Percentiles rank a stretch among this genome's conserved stretches.
Conservation (phyloP, 768 basidiomycete species). For the Termitomyces sp. region DNA sequence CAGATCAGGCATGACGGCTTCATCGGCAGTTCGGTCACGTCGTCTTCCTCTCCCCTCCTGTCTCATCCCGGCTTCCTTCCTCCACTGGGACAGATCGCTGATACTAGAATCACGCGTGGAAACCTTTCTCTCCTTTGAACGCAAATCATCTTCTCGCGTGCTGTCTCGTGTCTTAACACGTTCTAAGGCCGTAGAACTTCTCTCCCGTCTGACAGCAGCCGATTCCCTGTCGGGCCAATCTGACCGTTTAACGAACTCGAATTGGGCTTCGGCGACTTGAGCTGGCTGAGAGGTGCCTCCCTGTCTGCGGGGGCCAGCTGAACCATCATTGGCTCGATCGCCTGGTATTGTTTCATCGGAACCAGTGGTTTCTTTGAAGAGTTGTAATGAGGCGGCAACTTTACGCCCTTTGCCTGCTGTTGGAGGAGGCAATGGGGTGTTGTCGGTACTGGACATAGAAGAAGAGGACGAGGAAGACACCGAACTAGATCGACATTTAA, state of each 20-base stretch:
- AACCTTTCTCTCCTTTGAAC: conserved; percentile 29
- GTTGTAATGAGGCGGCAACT: conserved; percentile 74
- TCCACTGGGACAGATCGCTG: conserved; percentile 51
- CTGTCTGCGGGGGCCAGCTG: conserved; percentile 21
- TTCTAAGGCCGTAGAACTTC: conserved; percentile 57
- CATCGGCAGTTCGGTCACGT: conserved; percentile 48
- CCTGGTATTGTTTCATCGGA: conserved; percentile 25
- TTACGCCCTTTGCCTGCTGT: conserved; percentile 65
- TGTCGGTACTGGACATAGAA: conserved; percentile 26
- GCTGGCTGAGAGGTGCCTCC: conserved; percentile 36
- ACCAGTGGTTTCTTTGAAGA: conserved; percentile 72
- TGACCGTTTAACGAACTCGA: conserved; percentile 78
- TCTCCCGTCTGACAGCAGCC: conserved; percentile 63
- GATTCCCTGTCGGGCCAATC: conserved; percentile 83
- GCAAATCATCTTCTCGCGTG: conserved; percentile 22
- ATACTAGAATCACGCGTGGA: conserved; percentile 39
- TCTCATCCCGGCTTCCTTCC: conserved; percentile 40
- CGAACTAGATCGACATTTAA: conserved; percentile 29
- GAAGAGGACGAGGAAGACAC: conserved; percentile 28
- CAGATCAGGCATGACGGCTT: conserved; percentile 26
- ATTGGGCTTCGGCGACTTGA: conserved; percentile 62
- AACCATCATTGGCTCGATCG: conserved; percentile 23
- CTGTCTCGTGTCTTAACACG: conserved; percentile 49
- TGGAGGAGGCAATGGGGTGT: conserved; percentile 21
- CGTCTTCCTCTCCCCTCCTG: conserved; percentile 57